Evolutionary conservation across 257 asterid species (phyloP).

Genomic region (Gentiana macrophylla): DNA sequence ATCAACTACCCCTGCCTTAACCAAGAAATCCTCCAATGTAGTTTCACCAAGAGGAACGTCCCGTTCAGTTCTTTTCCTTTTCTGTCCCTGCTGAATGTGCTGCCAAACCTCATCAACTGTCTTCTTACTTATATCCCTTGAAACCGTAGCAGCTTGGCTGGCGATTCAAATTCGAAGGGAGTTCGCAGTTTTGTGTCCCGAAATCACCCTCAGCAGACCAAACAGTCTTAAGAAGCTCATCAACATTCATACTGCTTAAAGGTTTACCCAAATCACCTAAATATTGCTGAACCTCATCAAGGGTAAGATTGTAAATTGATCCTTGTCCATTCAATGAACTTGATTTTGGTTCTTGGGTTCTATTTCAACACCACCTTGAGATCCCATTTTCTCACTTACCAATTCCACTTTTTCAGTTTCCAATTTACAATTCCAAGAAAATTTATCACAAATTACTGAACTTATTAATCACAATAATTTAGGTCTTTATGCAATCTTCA

Average conservation of each 20-base stretch:
- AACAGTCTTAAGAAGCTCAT: constrained; percentile 64
- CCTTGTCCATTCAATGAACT: constrained; percentile 54
- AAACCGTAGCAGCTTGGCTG: constrained; percentile 30
- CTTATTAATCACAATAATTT: too few species aligned
- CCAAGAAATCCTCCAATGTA: constrained; percentile 87
- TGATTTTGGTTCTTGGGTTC: constrained; percentile 26
- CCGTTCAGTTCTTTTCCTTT: constrained; percentile 26
- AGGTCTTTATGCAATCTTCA: too few species aligned
- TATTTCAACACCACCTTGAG: constrained; percentile 52
- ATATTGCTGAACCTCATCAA: constrained; percentile 79
- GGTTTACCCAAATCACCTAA: constrained; percentile 65
- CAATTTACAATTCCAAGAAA: too few species aligned
- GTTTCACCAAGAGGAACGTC: constrained; percentile 68
- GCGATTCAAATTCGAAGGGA: constrained; percentile 22
- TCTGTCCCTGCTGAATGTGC: constrained; percentile 51
- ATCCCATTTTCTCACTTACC: constrained; percentile 41
- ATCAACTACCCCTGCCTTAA: constrained; percentile 86
- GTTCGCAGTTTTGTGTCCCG: constrained; percentile 18
- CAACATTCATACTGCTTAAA: constrained; percentile 61
- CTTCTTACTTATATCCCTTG: constrained; percentile 53
- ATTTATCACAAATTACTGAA: too few species aligned
- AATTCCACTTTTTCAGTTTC: too few species aligned
- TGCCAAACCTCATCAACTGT: constrained; percentile 94
- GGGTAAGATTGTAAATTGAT: constrained; percentile 74
- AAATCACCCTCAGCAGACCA: constrained; percentile 41